Evolutionary conservation across 768 basidiomycete genomes (phyloP), one percentile per base, ranked within the genome.

Genomic region (Naganishia kalamii): DNA sequence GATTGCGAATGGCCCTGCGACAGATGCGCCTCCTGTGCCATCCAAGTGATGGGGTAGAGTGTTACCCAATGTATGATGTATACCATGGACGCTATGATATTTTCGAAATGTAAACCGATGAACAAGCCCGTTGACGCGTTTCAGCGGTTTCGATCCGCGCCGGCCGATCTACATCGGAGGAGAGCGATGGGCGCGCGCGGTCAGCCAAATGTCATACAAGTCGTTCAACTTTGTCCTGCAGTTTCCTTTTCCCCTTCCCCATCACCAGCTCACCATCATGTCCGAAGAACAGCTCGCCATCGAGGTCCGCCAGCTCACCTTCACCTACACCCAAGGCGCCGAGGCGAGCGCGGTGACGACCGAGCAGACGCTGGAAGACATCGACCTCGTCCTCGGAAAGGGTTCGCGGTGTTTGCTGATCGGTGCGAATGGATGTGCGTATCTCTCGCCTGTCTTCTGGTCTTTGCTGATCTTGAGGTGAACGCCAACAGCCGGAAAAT

Each of bases 391-490:
- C 60, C 83, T 98, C 4, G 85, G 85, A 1, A 80, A 78, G 19
- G 94, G 91, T 0, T 88, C 88, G 1, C 83, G 93, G 51, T 91
- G 89, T 51, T 83, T 99, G 66, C 80, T 98, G 48, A 81, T 97
- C 43, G 94, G 96, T 51, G 90, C 92, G 23, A 98, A 98, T 75
- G 94, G 94, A 79, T 92, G 92, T 89, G 62, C 66, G 85, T 72
- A n/a, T n/a, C 25, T 37, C 43, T 12, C 40, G 27, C 49, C 60
- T 1, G 3, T 21, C 12, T 41, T 43, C 17, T 43, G 27, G 12
- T 30, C 52, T 11, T 46, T 21, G 29, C 64, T 59, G 41, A 60
- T 17, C 46, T 30, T n/a, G 44, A 23, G 17, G 13, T 37, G 47
- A 2, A 1, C 4, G 29, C 10, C 10, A 13, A 2, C 32, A 75